These are phyloP conservation scores for Polygonum maritimum DNA, from an alignment of 148 eudicot species.

Conservation along the genomic window DNA sequence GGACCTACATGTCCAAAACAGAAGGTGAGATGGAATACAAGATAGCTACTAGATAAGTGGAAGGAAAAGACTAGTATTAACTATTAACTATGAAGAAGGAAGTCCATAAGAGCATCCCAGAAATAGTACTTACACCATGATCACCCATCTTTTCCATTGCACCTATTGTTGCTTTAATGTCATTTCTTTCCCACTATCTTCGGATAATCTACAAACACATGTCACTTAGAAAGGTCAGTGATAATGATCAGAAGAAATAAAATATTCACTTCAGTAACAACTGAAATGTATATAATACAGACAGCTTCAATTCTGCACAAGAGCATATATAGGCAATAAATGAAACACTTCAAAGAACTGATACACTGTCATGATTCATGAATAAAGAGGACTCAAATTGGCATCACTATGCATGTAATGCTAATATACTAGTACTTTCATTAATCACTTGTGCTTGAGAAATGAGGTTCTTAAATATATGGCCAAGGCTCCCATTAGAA, in stretches of 20 bases:
- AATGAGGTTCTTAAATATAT: background rate
- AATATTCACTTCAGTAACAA: background rate
- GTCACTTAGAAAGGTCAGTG: background rate
- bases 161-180: conserved; percentile 75
- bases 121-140: conserved; percentile 56
- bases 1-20: conserved; percentile 46
- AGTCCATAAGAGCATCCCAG: conserved; percentile 1
- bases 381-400: background rate
- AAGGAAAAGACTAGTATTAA: background rate
- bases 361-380: background rate
- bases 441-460: background rate
- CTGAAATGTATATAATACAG: background rate
- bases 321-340: background rate
- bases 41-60: background rate
- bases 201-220: conserved; percentile 48
- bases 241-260: background rate
- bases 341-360: background rate
- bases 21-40: conserved; percentile 9
- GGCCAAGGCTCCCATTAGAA: background rate
- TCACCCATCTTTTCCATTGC: conserved; percentile 82
- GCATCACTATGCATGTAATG: background rate
- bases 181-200: conserved; percentile 76
- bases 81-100: background rate
- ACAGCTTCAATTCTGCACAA: background rate
- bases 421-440: background rate